Conservation (phyloP, 2,329 filamentous ascomycete genomes). For the Venturia pyrina region DNA sequence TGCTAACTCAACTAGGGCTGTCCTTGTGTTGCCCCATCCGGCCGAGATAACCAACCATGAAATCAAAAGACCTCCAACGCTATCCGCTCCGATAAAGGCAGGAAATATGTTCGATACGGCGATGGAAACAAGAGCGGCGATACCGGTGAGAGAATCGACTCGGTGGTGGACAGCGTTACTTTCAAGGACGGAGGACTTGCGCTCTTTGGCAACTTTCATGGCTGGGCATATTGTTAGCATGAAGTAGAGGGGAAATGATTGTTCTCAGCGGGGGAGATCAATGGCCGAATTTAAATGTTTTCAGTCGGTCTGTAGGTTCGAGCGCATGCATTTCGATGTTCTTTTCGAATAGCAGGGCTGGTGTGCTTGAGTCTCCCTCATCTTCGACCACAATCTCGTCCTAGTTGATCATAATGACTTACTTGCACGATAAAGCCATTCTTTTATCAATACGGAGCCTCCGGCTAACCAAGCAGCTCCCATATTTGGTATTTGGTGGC, state of each 20-base stretch:
- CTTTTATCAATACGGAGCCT: conserved; percentile 84
- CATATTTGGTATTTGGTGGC: conserved; percentile 56
- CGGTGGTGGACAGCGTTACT: conserved; percentile 73
- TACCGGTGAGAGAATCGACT: conserved; percentile 87
- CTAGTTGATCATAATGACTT: neutral
- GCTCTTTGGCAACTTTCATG: conserved; percentile 89
- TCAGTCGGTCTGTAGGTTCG: neutral
- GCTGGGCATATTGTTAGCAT: conserved; percentile 43
- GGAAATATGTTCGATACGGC: conserved; percentile 78
- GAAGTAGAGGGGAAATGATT: neutral
- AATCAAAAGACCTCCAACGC: conserved; percentile 84
- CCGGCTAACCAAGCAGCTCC: conserved; percentile 92
- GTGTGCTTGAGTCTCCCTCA: neutral
- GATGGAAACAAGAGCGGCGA: conserved; percentile 84
- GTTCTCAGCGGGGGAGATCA: neutral
- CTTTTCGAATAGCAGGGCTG: neutral
- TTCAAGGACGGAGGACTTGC: conserved; percentile 89
- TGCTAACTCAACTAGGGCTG: conserved; percentile 78
- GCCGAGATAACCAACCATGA: conserved; percentile 89
- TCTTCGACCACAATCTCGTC: neutral
- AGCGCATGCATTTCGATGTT: neutral
- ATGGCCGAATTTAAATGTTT: neutral
- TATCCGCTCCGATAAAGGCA: conserved; percentile 86
- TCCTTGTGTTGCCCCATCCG: conserved; percentile 74
- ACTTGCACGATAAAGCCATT: conserved; percentile 96